These are phyloP conservation scores for Tetrapyrgos nigripes DNA, from an alignment of 1,284 basidiomycete species.

Conservation along the genomic window DNA sequence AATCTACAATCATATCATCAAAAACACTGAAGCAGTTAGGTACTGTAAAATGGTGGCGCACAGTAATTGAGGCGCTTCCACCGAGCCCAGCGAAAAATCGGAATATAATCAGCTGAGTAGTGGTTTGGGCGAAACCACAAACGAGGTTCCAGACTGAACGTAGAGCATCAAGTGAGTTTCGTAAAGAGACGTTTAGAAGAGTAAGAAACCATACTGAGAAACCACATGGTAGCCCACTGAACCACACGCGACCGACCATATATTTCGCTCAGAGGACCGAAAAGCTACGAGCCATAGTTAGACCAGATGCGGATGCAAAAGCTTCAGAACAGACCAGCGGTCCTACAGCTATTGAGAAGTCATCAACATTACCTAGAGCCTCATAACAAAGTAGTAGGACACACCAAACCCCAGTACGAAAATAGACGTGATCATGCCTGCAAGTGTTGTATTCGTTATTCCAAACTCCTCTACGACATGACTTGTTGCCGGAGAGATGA, in stretches of 20 bases:
- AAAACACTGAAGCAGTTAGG: not conserved
- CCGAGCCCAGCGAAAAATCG: constrained; percentile 50
- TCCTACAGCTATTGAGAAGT: constrained; percentile 36
- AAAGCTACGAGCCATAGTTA: not conserved
- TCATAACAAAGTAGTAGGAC: not conserved
- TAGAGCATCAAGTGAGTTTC: not conserved
- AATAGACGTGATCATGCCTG: constrained; percentile 18
- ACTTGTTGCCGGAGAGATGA: constrained; percentile 16
- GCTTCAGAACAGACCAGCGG: constrained; percentile 36
- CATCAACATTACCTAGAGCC: not conserved
- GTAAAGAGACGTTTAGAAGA: not conserved
- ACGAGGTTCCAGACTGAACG: constrained; percentile 45
- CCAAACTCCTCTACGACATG: constrained; percentile 16
- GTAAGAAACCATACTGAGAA: constrained; percentile 33
- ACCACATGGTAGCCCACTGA: constrained; percentile 50
- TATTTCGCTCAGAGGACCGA: constrained; percentile 63
- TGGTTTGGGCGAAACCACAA: constrained; percentile 50
- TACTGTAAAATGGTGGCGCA: constrained; percentile 29
- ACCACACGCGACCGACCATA: constrained; percentile 37
- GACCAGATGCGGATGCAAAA: not conserved
- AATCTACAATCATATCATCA: constrained; percentile 43
- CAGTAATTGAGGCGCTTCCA: constrained; percentile 46
- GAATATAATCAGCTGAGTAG: constrained; percentile 47
- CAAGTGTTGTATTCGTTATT: constrained; percentile 10
- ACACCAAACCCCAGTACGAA: constrained; percentile 19